phyloP scores from a whole-genome alignment of 148 eudicot species.

The Diospyros kaki region DNA sequence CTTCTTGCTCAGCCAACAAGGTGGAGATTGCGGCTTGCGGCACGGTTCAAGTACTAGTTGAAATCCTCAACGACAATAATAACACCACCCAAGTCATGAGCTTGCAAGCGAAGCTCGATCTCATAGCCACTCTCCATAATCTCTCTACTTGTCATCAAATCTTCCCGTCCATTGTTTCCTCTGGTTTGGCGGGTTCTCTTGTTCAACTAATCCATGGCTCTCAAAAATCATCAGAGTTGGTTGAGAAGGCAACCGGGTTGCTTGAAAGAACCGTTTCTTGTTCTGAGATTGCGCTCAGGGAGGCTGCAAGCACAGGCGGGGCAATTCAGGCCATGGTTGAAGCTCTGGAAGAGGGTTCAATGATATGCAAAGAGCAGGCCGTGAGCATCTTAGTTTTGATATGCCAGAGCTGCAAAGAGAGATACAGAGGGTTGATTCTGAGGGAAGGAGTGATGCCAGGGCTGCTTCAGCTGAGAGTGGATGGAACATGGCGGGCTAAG shows the following conservation, averaged over 20 bases:
- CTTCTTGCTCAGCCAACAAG: constrained; percentile 54
- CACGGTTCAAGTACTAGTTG: constrained; percentile 39
- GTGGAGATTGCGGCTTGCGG: constrained; percentile 45
- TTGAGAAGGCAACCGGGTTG: constrained; percentile 49
- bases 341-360: constrained; percentile 60
- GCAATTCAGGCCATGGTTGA: constrained; percentile 53
- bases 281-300: constrained; percentile 41
- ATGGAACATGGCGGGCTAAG: constrained; percentile 54
- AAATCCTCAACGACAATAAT: constrained; percentile 21
- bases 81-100: constrained; percentile 15
- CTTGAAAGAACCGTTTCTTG: constrained; percentile 48
- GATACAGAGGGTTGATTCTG: constrained; percentile 50
- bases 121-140: constrained; percentile 48
- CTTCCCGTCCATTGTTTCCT: constrained; percentile 35
- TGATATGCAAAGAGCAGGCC: constrained; percentile 52
- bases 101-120: constrained; percentile 54
- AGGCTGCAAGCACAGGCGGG: constrained; percentile 25
- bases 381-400: constrained; percentile 44
- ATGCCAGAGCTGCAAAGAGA: constrained; percentile 51
- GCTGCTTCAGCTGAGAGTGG: constrained; percentile 57
- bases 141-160: constrained; percentile 46
- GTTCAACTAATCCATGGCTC: constrained; percentile 33
- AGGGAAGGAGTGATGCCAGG: constrained; percentile 75
- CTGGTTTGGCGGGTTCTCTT: constrained; percentile 24
- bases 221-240: constrained; percentile 53